These are phyloP conservation scores for Alternaria solani DNA, from an alignment of 2,329 filamentous ascomycete genomes.

Conservation along the genomic window DNA sequence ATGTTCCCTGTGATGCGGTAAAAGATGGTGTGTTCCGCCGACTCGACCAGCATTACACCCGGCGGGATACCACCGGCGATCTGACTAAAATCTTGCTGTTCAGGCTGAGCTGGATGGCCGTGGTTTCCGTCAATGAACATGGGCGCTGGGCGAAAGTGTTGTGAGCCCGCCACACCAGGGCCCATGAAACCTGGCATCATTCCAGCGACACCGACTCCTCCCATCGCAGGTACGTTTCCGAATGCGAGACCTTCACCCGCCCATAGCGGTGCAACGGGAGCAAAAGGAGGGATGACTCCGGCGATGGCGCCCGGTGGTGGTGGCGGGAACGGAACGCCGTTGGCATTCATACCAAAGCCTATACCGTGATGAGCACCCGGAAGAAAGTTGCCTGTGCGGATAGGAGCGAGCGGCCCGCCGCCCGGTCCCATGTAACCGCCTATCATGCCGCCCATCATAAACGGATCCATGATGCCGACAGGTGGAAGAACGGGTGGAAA, in stretches of 20 bases:
- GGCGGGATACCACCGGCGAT: slow-evolving; percentile 39
- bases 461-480: slow-evolving; percentile 32
- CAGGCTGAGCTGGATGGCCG: slow-evolving; percentile 27
- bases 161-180: slow-evolving; percentile 18
- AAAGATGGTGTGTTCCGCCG: slow-evolving; percentile 36
- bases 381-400: slow-evolving; percentile 32
- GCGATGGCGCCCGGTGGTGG: slow-evolving; percentile 34
- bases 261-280: slow-evolving; percentile 36
- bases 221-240: slow-evolving; percentile 30
- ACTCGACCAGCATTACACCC: slow-evolving; percentile 38
- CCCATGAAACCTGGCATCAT: slow-evolving; percentile 24
- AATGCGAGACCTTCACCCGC: slow-evolving; percentile 30
- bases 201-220: slow-evolving; percentile 11
- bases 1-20: slow-evolving; percentile 39
- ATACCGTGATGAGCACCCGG: slow-evolving; percentile 36
- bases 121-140: slow-evolving; percentile 33
- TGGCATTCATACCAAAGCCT: slow-evolving; percentile 36
- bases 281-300: slow-evolving; percentile 34
- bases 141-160: slow-evolving; percentile 32
- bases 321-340: slow-evolving; percentile 35
- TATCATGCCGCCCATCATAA: slow-evolving; percentile 18
- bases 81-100: slow-evolving; percentile 35
- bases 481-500: slow-evolving; percentile 28
- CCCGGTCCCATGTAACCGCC: slow-evolving; percentile 20
- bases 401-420: slow-evolving; percentile 37